These are phyloP conservation scores for Trichosporon coremiiforme DNA, from an alignment of 1,284 basidiomycete genomes.

Conservation along the genomic window DNA sequence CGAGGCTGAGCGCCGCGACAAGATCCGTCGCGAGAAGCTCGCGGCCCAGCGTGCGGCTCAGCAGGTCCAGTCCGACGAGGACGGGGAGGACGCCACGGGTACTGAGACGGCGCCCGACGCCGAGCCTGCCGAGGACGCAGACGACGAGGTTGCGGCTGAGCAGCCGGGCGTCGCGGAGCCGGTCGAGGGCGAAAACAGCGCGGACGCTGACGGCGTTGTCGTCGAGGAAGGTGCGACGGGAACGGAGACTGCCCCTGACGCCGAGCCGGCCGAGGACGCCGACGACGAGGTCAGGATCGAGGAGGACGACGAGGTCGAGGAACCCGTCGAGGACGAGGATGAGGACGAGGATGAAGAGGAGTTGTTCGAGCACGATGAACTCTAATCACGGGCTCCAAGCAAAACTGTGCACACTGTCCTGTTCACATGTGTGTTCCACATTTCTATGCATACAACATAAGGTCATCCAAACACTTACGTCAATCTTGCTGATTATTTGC, in stretches of 20 bases:
- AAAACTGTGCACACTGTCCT: neutral
- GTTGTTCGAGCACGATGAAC: slow-evolving; percentile 24
- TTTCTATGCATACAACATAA: slow-evolving; percentile 2
- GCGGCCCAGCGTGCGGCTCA: slow-evolving; percentile 31
- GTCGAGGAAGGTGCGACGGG: neutral
- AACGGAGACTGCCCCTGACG: slow-evolving; percentile 16
- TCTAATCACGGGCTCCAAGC: slow-evolving; percentile 6
- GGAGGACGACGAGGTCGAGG: slow-evolving; percentile 15
- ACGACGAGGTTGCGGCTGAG: slow-evolving; percentile 5
- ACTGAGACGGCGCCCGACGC: slow-evolving; percentile 14
- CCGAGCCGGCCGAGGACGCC: slow-evolving; percentile 26
- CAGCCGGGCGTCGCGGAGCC: slow-evolving; percentile 21
- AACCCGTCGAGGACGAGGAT: slow-evolving; percentile 23
- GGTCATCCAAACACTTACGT: slow-evolving; percentile 4
- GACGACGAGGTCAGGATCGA: slow-evolving; percentile 23
- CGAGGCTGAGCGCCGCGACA: slow-evolving; percentile 49
- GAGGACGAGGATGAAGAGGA: slow-evolving; percentile 9
- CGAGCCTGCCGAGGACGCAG: slow-evolving; percentile 15
- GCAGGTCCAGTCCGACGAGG: neutral
- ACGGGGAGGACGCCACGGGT: slow-evolving; percentile 25
- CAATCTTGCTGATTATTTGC: neutral
- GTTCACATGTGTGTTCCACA: neutral
- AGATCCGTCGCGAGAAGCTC: slow-evolving; percentile 42
- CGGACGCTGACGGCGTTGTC: neutral
- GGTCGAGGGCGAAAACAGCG: slow-evolving; percentile 20